Conservation (phyloP, 805 yeast species). For the Kluyveromyces nonfermentans region DNA sequence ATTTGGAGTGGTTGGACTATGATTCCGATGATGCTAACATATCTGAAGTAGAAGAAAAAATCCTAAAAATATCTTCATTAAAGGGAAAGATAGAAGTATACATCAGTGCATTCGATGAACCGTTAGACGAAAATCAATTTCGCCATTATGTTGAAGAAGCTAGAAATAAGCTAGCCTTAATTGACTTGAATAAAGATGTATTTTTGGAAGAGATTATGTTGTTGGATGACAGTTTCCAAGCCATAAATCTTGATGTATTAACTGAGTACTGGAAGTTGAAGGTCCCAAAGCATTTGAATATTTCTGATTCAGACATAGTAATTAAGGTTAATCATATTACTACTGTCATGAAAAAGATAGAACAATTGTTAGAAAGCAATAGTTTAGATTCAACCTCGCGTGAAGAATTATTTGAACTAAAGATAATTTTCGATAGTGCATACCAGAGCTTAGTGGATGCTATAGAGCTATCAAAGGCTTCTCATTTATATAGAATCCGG, state of each 20-base stretch:
- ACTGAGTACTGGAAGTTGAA: constrained; percentile 41
- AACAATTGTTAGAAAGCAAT: constrained; percentile 21
- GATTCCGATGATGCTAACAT: constrained; percentile 45
- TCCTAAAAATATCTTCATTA: constrained; percentile 16
- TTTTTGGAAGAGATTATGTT: constrained; percentile 38
- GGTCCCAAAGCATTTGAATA: constrained; percentile 15
- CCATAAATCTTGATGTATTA: constrained; percentile 41
- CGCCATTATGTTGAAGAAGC: constrained; percentile 36
- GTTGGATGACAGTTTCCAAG: constrained; percentile 35
- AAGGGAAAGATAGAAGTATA: constrained; percentile 30
- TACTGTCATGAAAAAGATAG: constrained; percentile 9
- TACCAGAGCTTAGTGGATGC: constrained; percentile 11
- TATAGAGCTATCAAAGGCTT: constrained; percentile 11
- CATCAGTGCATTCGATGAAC: constrained; percentile 36
- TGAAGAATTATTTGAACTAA: constrained; percentile 27
- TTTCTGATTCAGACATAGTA: constrained; percentile 8
- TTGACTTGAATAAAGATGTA: constrained; percentile 37
- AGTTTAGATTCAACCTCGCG: constrained; percentile 14
- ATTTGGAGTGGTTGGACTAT: constrained; percentile 71
- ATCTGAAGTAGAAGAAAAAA: constrained; percentile 31
- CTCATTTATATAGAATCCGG: constrained; percentile 25
- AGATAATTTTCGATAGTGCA: constrained; percentile 19
- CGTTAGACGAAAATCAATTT: constrained; percentile 40
- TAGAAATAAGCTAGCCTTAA: constrained; percentile 30
- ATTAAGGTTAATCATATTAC: constrained; percentile 9